phyloP scores from a whole-genome alignment of 169 alveolate genomes.

The Plasmodium ovale region DNA sequence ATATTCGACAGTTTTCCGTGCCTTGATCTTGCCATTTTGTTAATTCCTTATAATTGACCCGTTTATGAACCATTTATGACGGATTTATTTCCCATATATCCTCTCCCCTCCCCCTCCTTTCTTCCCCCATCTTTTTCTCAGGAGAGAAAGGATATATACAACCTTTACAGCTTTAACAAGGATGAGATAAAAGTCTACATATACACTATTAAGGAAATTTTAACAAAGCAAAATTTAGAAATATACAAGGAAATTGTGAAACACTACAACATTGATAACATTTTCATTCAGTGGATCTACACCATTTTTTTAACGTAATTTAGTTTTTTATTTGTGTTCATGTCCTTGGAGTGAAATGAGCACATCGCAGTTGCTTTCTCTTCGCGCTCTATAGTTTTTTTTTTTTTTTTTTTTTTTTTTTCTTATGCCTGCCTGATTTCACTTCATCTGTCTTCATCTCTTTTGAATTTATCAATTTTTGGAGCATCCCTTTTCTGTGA shows the following conservation, averaged over 20 bases:
- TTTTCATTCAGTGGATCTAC: constrained; percentile 72
- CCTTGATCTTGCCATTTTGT: neutral
- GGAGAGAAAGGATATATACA: constrained; percentile 55
- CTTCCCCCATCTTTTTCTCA: neutral
- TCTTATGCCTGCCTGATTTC: too few species aligned
- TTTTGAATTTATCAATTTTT: neutral
- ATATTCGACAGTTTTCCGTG: neutral
- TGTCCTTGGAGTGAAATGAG: neutral
- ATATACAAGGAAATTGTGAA: constrained; percentile 59
- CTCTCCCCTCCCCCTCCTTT: neutral
- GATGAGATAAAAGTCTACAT: constrained; percentile 54
- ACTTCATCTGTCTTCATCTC: too few species aligned
- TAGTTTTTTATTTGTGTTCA: neutral
- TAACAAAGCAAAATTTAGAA: constrained; percentile 51
- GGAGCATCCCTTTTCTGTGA: neutral
- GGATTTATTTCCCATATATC: too few species aligned
- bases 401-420: neutral
- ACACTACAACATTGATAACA: constrained; percentile 69
- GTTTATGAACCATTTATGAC: too few species aligned
- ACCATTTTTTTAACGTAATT: constrained; percentile 73
- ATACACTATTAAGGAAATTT: constrained; percentile 52
- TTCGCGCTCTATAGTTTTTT: neutral
- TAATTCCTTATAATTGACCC: neutral
- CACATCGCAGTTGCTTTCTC: neutral
- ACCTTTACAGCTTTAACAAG: constrained; percentile 69